Base-by-base conservation (phyloP, 305 asterid species). In the Fraxinus platypoda region DNA sequence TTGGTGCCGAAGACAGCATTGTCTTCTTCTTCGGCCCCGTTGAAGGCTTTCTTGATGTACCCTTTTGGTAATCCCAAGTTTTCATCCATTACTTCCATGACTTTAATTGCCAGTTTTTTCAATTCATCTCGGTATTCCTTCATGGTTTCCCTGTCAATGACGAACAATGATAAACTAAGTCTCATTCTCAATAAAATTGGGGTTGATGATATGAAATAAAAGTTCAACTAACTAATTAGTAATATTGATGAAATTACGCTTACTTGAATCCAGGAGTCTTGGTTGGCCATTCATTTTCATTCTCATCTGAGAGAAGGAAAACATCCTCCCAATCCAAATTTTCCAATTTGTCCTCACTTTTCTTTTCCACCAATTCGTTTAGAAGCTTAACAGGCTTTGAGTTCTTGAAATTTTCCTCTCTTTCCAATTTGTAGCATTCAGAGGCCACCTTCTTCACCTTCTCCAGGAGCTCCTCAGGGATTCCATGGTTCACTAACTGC, bases 281-380 rank as follows among this genome's bases (percentile, higher is more conserved):
- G 0, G 97, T 83, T 4, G 98, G 97, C 98, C 98, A 95, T 0
- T 92, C 91, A 66, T 86, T 78, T 46, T 73, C 81, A 85, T 92
- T 94, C 0, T 91, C 90, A 77, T 95, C 97, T 0, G 94, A 83
- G 80, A 95, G 97, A 82, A 94, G 85, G 85, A 95, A 90, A 33
- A 94, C 97, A 82, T 95, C 98, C 73, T 95, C 98, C 98, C 98
- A 95, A 59, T 95, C 98, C 49, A 90, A 90, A 83, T 84, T 88
- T 33, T 92, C 97, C 11, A 93, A 31, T 81, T 30, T 92, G 13
- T 78, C 89, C 31, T 77, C 87, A 78, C 87, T 82, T 9, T 87
- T 83, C 33, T 79, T 87, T 23, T 90, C 88, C 33, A 87, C 19
- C 81, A 92, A 43, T 30, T 94, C 97, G 26, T 88, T 83, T 38